These are phyloP conservation scores for Daldinia sp. DNA, from an alignment of 2,329 filamentous ascomycete genomes.

Conservation along the genomic window DNA sequence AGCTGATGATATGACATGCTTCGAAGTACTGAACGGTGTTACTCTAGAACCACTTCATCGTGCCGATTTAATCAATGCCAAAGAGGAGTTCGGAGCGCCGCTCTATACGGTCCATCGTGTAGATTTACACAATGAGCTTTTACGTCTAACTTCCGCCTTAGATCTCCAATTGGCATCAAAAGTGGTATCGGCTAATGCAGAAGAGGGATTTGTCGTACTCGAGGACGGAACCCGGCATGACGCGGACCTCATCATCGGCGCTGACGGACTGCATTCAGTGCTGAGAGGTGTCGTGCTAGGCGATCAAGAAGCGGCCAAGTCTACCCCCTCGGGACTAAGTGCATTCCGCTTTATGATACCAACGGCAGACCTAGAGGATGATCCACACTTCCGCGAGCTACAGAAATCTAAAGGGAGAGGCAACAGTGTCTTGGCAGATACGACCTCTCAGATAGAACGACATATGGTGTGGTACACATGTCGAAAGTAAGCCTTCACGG, in stretches of 20 bases:
- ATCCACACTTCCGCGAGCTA: conserved; percentile 42
- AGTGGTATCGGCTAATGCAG: conserved; percentile 41
- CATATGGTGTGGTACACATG: conserved; percentile 52
- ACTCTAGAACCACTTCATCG: conserved; percentile 37
- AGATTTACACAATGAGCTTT: conserved; percentile 48
- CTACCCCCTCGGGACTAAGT: conserved; percentile 38
- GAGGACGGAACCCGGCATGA: conserved; percentile 39
- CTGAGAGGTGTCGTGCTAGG: conserved; percentile 37
- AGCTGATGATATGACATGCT: conserved; percentile 40
- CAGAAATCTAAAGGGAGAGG: conserved; percentile 36
- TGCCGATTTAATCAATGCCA: conserved; percentile 37
- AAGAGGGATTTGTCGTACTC: conserved; percentile 39
- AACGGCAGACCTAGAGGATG: conserved; percentile 24
- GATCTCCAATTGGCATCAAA: conserved; percentile 43
- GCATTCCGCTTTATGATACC: conserved; percentile 46
- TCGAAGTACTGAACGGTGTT: conserved; percentile 43
- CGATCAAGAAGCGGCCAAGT: conserved; percentile 37
- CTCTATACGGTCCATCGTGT: conserved; percentile 47
- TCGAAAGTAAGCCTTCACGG: conserved; percentile 40
- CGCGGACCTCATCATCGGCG: conserved; percentile 51
- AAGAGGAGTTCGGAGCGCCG: conserved; percentile 45
- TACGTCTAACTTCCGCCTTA: conserved; percentile 35
- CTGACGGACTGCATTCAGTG: conserved; percentile 48
- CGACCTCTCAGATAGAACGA: conserved; percentile 35
- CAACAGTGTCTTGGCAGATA: conserved; percentile 43